Percentiles rank a stretch among this genome's conserved stretches.
These are phyloP conservation scores for Venturia nashicola DNA, from an alignment of 2,329 filamentous ascomycete genomes.

Conservation along the genomic window DNA sequence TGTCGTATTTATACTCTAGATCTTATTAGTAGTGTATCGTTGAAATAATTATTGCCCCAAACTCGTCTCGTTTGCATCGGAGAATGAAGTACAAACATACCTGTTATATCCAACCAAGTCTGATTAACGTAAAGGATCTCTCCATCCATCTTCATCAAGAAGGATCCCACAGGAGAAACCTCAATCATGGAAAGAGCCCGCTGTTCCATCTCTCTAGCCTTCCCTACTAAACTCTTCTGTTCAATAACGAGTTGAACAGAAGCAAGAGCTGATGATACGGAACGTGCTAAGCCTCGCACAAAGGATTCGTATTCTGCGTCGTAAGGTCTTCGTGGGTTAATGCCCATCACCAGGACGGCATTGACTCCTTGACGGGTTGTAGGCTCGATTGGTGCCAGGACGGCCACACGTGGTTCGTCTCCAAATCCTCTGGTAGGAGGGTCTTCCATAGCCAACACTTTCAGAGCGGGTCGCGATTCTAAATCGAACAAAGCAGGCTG, in stretches of 20 bases:
- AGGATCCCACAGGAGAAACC: constrained; percentile 47
- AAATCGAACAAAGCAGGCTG: constrained; percentile 3
- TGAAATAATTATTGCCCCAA: neutral
- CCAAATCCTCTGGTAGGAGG: constrained; percentile 3
- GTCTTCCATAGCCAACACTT: constrained; percentile 2
- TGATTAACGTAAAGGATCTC: neutral
- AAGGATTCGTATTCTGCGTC: constrained; percentile 57
- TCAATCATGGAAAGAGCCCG: constrained; percentile 6
- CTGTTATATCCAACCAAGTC: constrained; percentile 2
- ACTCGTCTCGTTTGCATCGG: neutral
- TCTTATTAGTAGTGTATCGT: neutral
- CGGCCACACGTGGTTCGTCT: neutral
- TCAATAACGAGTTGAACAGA: constrained; percentile 59
- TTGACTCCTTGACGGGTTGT: neutral
- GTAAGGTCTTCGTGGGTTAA: constrained; percentile 54
- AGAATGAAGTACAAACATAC: neutral
- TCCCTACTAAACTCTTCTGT: constrained; percentile 51
- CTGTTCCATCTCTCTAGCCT: constrained; percentile 52
- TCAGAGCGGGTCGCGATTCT: neutral
- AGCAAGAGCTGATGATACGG: constrained; percentile 46
- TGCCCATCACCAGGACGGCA: constrained; percentile 51
- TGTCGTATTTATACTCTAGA: neutral
- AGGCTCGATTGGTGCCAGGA: neutral
- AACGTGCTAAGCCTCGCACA: constrained; percentile 33
- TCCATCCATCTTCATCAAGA: constrained; percentile 29